Base-by-base conservation (phyloP, 2,329 filamentous ascomycete species). In the Fusarium musae region DNA sequence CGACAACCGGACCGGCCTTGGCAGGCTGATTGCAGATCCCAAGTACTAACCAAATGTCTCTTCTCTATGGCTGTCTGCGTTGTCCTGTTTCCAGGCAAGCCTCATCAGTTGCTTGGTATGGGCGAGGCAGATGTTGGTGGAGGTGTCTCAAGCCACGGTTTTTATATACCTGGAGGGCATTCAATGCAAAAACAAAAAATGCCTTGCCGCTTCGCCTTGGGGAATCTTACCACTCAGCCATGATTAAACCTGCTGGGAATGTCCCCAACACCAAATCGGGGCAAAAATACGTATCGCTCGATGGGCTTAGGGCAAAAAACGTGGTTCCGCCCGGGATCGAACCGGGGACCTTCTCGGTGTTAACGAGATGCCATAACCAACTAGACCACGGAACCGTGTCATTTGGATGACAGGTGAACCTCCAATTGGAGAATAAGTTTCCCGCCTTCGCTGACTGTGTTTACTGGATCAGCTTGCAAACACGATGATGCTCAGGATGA, bases 341-440 rank as follows among this genome's bases (percentile, higher is more conserved):
- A 70, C 53, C 53, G 59, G 67, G 60, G 66, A 70, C 67, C 66
- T 70, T 70, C 66, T 70, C 67, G 66, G 59, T 70, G 59, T 60
- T 70, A 70, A 66, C 67, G 66, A 70, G 66, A 69, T 69, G 66
- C 40, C 66, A 69, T 69, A 69, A 59, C 66, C 66, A 69, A 69
- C 66, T 69, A 69, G 65, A 69, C 66, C 67, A 70, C 59, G 59
- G 66, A 70, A 70, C 46, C 63, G 3, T 4, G 23, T 34, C 5
- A 16, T 16, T 28, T 28, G 6, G 8, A n/a, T 36, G 3, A 3
- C 0, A 4, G 15, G 0, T 0, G 0, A 0, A 0, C 0, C 13
- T 8, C 1, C 1, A 28, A 6, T 36, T 1, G 0, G 3, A 0
- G 0, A 0, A 1, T 0, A 50, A 19, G 16, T 50, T 10, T 2